phyloP scores from a whole-genome alignment of 139 green algal genomes.

The Chlamydomonas sp. region DNA sequence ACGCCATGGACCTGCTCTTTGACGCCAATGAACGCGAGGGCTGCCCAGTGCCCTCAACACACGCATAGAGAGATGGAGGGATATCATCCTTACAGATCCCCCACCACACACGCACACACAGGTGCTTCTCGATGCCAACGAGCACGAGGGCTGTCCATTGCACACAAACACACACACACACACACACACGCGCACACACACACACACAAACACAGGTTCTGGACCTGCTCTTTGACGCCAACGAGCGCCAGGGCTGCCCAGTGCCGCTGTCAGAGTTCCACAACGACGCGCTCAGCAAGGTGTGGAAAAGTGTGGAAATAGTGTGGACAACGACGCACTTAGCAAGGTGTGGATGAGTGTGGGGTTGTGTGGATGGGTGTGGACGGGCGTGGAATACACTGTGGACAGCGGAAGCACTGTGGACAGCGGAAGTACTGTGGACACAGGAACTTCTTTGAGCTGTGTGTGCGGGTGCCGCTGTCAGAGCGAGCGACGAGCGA shows the following conservation, averaged over 20 bases:
- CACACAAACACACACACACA: not conserved
- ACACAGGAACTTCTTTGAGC: too few relatives aligned
- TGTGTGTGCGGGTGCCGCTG: too few relatives aligned
- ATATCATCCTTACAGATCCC: too few relatives aligned
- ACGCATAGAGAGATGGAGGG: too few relatives aligned
- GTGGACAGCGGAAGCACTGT: conserved; percentile 1
- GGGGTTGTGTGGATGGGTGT: too few relatives aligned
- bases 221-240: conserved; percentile 44
- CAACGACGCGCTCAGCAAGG: conserved; percentile 16
- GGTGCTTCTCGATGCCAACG: too few relatives aligned
- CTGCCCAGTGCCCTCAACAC: not conserved
- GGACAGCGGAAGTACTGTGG: too few relatives aligned
- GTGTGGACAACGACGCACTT: too few relatives aligned
- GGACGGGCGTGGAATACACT: conserved; percentile 1
- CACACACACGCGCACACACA: not conserved
- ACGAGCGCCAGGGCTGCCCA: conserved; percentile 7
- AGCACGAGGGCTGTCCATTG: too few relatives aligned
- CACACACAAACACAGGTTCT: conserved; percentile 42
- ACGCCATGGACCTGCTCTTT: conserved; percentile 48
- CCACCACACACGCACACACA: not conserved
- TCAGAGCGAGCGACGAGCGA: too few relatives aligned
- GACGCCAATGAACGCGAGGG: conserved; percentile 28
- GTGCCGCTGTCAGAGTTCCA: conserved; percentile 10
- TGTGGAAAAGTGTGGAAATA: too few relatives aligned
- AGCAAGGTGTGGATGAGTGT: too few relatives aligned